Base-by-base conservation (phyloP, 2,329 filamentous ascomycete genomes). In the Verticillium tricorpus region DNA sequence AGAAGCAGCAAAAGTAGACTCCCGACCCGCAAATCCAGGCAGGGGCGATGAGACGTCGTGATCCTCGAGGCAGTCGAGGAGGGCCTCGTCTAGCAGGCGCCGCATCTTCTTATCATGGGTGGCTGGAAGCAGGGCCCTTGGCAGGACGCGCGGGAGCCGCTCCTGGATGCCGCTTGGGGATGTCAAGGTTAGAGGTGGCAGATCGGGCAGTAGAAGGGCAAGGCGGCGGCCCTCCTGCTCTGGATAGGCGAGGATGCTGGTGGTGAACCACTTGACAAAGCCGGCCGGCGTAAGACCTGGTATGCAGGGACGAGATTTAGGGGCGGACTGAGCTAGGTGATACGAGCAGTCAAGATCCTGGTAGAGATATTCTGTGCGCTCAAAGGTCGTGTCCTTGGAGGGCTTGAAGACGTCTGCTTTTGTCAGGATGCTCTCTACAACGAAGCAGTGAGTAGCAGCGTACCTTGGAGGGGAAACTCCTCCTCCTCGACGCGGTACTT, bases 71-170 rank as follows among this genome's bases (percentile, higher is more conserved):
- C 77, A 81, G 28, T 82, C 78, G 34, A 79, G 78, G 19, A 93
- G 78, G 1, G 84, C 82, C 54, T 84, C 80, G 19, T 87, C 83
- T 9, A 93, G 76, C 22, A 85, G 76, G 64, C 87, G 84, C 61
- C 86, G 83, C 1, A 85, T 78, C 35, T 83, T 77, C 0, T 81
- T 69, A 66, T 92, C 85, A 1, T 83, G 79, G 8, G 74, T 73
- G 0, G 78, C 77, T 0, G 92, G 92, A 45, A 96, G 85, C 3
- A 95, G 79, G 59, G 89, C 83, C 50, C 92, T 82, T 1, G 91
- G 88, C 2, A 96, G 81, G 67, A 93, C 88, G 66, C 91, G 92
- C 0, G 92, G 93, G 60, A 96, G 88, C 2, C 90, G 81, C 73
- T 93, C 90, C 12, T 84, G 86, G 65, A 82, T 84, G 57, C 89